These are phyloP conservation scores for Scedosporium aurantiacum DNA, from an alignment of 2,329 filamentous ascomycete species.

Conservation along the genomic window DNA sequence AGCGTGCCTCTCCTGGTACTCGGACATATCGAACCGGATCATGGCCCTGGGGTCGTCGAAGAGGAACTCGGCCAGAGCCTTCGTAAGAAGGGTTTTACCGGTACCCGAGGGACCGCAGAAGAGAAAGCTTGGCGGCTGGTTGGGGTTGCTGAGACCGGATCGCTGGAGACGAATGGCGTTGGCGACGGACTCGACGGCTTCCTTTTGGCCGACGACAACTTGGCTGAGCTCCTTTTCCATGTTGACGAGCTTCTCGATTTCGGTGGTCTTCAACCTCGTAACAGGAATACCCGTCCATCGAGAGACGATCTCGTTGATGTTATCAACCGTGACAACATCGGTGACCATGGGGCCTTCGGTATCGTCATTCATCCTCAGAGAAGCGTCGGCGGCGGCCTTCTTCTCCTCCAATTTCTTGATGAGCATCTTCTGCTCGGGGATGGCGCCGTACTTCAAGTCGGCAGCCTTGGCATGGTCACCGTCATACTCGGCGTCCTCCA, in stretches of 20 bases:
- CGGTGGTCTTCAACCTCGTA: slow-evolving; percentile 82
- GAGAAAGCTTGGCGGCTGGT: slow-evolving; percentile 93
- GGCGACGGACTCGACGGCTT: slow-evolving; percentile 84
- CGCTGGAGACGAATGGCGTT: slow-evolving; percentile 94
- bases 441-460: slow-evolving; percentile 93
- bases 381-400: slow-evolving; percentile 67
- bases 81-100: slow-evolving; percentile 93
- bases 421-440: slow-evolving; percentile 74
- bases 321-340: slow-evolving; percentile 88
- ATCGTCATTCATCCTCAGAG: slow-evolving; percentile 46
- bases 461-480: slow-evolving; percentile 80
- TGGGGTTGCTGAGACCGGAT: slow-evolving; percentile 88
- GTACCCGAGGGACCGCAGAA: slow-evolving; percentile 98
- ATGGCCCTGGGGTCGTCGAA: slow-evolving; percentile 96
- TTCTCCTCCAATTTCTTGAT: slow-evolving; percentile 76
- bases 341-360: slow-evolving; percentile 66
- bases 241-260: slow-evolving; percentile 96
- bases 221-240: slow-evolving; percentile 85
- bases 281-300: slow-evolving; percentile 98
- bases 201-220: slow-evolving; percentile 84
- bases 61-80: slow-evolving; percentile 92
- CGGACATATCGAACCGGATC: slow-evolving; percentile 99
- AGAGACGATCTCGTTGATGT: slow-evolving; percentile 97
- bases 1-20: slow-evolving; percentile 95
- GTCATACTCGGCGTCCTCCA: slow-evolving; percentile 82